phyloP scores from a whole-genome alignment of 2,329 filamentous ascomycete species.

The Chaetoscypha palmicola region DNA sequence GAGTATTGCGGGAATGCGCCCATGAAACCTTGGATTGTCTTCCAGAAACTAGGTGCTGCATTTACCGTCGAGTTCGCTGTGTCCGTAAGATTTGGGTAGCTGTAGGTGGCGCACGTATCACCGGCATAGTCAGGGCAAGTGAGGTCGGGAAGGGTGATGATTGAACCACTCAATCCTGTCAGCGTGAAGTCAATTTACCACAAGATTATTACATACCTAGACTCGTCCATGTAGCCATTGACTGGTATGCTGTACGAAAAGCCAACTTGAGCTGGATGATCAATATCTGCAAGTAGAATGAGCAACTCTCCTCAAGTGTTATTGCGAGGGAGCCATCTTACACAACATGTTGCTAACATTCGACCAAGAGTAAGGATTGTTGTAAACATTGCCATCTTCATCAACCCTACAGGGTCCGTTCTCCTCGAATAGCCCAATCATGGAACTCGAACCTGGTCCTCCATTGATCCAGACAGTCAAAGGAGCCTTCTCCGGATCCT shows the following conservation, averaged over 20 bases:
- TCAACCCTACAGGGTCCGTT: conserved; percentile 41
- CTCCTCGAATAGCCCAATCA: conserved; percentile 57
- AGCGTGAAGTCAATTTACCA: conserved; percentile 5
- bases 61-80: conserved; percentile 45
- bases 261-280: conserved; percentile 26
- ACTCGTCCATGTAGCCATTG: conserved; percentile 20
- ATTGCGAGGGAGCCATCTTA: too few species aligned
- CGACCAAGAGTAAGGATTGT: conserved; percentile 54
- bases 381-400: conserved; percentile 33
- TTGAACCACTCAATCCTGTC: conserved; percentile 13
- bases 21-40: conserved; percentile 55
- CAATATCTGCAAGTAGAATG: conserved; percentile 14
- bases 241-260: conserved; percentile 34
- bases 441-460: conserved; percentile 55
- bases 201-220: conserved; percentile 5
- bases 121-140: conserved; percentile 45
- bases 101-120: conserved; percentile 47
- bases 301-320: too few species aligned
- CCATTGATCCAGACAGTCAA: conserved; percentile 55
- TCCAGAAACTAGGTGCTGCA: conserved; percentile 54
- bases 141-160: conserved; percentile 39
- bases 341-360: conserved; percentile 46
- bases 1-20: conserved; percentile 49
- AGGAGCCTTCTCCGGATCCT: conserved; percentile 39
- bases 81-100: conserved; percentile 41